Conservation (phyloP, 306 rosid genomes). For the Sesbania bispinosa region DNA sequence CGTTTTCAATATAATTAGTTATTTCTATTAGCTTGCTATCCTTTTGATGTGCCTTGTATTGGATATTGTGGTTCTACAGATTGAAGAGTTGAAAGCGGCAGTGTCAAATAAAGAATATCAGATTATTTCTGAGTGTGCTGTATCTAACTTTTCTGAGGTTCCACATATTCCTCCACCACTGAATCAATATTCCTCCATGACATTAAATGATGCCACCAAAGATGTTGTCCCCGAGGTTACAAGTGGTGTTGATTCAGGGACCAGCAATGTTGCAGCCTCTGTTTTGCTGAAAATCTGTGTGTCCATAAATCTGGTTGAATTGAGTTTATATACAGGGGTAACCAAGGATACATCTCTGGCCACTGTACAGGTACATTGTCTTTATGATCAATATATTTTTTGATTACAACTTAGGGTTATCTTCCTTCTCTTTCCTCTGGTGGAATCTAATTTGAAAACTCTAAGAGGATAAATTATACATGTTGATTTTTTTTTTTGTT, state of each 20-base stretch:
- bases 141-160: conserved; percentile 82
- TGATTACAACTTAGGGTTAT: neutral
- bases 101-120: conserved; percentile 85
- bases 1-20: neutral
- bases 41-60: conserved; percentile 14
- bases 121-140: conserved; percentile 88
- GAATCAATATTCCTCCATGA: conserved; percentile 33
- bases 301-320: conserved; percentile 62
- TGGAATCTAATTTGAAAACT: neutral
- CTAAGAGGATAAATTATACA: neutral
- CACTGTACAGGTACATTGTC: conserved; percentile 71
- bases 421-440: neutral
- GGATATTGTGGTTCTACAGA: conserved; percentile 48
- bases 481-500: neutral
- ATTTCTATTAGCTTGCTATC: conserved; percentile 7
- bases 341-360: conserved; percentile 81
- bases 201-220: conserved; percentile 40
- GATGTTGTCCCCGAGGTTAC: conserved; percentile 34
- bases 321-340: conserved; percentile 70
- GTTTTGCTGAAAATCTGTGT: conserved; percentile 59
- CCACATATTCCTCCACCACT: conserved; percentile 60
- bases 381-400: neutral
- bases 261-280: conserved; percentile 42
- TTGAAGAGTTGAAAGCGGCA: conserved; percentile 83
- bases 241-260: conserved; percentile 40